Evolutionary conservation across 352 stramenopile species (phyloP).

Genomic region (Phytophthora pini): DNA sequence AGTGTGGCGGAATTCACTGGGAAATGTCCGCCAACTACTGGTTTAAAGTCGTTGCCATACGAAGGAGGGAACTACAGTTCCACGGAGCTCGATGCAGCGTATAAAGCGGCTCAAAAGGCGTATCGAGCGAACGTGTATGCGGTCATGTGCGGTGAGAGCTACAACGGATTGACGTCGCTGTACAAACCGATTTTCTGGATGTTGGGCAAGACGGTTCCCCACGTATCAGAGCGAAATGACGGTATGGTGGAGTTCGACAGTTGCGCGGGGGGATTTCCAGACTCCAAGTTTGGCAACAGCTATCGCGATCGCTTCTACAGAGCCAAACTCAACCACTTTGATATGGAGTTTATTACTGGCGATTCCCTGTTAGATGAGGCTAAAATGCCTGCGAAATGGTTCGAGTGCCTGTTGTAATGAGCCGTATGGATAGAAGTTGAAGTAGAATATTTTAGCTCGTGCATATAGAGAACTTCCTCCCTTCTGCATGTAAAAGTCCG

Average conservation of each 20-base stretch:
- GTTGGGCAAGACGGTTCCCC: slow-evolving; percentile 14
- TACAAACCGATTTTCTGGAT: slow-evolving; percentile 25
- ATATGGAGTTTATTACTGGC: slow-evolving; percentile 50
- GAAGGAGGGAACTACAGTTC: slow-evolving; percentile 29
- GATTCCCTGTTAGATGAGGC: slow-evolving; percentile 41
- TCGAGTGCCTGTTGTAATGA: slow-evolving; percentile 52
- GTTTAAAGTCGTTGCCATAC: slow-evolving; percentile 35
- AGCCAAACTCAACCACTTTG: slow-evolving; percentile 56
- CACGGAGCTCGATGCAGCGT: slow-evolving; percentile 16
- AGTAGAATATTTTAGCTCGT: too few species aligned
- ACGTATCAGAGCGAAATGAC: slow-evolving; percentile 32
- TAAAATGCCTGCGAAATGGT: slow-evolving; percentile 63
- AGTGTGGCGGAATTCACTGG: slow-evolving; percentile 35
- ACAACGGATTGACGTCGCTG: slow-evolving; percentile 28
- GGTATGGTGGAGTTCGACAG: slow-evolving; percentile 34
- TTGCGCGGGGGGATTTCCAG: slow-evolving; percentile 30
- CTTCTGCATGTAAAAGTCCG: too few species aligned
- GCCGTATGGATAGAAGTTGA: too few species aligned
- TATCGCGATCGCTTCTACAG: slow-evolving; percentile 50
- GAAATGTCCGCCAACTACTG: slow-evolving; percentile 32
- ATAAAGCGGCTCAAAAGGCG: slow-evolving; percentile 25
- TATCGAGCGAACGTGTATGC: slow-evolving; percentile 37
- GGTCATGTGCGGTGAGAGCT: slow-evolving; percentile 34
- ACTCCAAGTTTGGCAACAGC: slow-evolving; percentile 37
- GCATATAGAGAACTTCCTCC: too few species aligned